Evolutionary conservation across 805 yeast genomes (phyloP).

Genomic region (Zygotorulaspora danielsina): DNA sequence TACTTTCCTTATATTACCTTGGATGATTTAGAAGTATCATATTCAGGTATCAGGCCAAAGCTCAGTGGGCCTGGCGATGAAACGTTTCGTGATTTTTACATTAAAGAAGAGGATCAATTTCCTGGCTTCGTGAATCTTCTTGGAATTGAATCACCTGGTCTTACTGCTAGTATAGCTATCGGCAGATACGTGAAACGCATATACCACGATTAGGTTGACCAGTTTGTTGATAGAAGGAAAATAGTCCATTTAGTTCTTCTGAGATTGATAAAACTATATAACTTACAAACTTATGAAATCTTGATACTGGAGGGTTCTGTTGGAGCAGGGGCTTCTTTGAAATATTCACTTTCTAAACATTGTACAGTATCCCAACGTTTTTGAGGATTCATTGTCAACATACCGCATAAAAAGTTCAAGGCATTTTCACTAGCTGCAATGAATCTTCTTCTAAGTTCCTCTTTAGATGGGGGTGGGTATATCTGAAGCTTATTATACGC

Average conservation of each 20-base stretch:
- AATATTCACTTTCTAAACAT: conserved; percentile 64
- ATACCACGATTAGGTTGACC: conserved; percentile 14
- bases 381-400: conserved; percentile 78
- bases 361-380: conserved; percentile 59
- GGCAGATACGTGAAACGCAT: conserved; percentile 58
- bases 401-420: conserved; percentile 62
- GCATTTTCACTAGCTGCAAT: conserved; percentile 89
- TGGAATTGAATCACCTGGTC: conserved; percentile 89
- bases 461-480: conserved; percentile 79
- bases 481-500: conserved; percentile 65
- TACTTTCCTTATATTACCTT: conserved; percentile 60
- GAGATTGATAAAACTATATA: too few species aligned
- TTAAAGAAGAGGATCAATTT: conserved; percentile 62
- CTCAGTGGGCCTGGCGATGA: conserved; percentile 43
- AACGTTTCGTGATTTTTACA: conserved; percentile 67
- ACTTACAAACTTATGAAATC: conserved; percentile 6
- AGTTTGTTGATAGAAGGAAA: too few species aligned
- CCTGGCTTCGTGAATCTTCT: conserved; percentile 76
- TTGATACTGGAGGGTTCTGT: conserved; percentile 49
- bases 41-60: conserved; percentile 84
- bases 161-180: conserved; percentile 79
- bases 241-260: too few species aligned
- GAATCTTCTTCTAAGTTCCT: conserved; percentile 75
- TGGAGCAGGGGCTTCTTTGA: conserved; percentile 69
- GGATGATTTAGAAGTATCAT: conserved; percentile 56